Evolutionary conservation across 768 basidiomycete species (phyloP).

Genomic region (Asterophora parasitica): DNA sequence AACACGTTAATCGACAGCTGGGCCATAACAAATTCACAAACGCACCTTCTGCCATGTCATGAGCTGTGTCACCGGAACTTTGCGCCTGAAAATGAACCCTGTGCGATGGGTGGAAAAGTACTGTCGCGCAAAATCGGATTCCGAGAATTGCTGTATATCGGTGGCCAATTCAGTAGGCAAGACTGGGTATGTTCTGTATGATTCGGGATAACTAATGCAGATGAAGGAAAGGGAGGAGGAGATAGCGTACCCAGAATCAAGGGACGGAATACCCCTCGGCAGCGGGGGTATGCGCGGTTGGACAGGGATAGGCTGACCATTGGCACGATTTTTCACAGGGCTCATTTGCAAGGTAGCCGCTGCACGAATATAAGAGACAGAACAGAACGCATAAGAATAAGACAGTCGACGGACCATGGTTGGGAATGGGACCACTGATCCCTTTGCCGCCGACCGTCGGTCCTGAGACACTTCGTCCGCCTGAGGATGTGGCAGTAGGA

Average conservation of each 20-base stretch:
- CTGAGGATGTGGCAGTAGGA: slow-evolving; percentile 32
- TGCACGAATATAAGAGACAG: slow-evolving; percentile 18
- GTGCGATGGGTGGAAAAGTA: slow-evolving; percentile 91
- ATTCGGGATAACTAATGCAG: slow-evolving; percentile 8
- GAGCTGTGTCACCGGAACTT: slow-evolving; percentile 77
- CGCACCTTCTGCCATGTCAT: slow-evolving; percentile 88
- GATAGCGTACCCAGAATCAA: slow-evolving; percentile 62
- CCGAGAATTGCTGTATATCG: slow-evolving; percentile 84
- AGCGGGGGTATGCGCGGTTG: slow-evolving; percentile 30
- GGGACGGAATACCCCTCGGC: slow-evolving; percentile 30
- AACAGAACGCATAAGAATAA: not conserved
- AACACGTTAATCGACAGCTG: slow-evolving; percentile 2
- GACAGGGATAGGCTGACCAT: slow-evolving; percentile 60
- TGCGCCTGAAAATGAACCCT: slow-evolving; percentile 80
- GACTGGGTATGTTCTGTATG: slow-evolving; percentile 62
- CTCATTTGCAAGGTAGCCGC: slow-evolving; percentile 72
- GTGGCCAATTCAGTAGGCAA: slow-evolving; percentile 77
- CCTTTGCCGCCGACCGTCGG: slow-evolving; percentile 55
- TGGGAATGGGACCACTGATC: slow-evolving; percentile 66
- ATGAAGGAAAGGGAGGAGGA: slow-evolving; percentile 4
- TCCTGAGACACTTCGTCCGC: slow-evolving; percentile 28
- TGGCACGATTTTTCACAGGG: slow-evolving; percentile 63
- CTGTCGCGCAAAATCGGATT: slow-evolving; percentile 78
- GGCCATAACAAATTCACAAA: slow-evolving; percentile 5
- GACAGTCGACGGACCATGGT: slow-evolving; percentile 53